These are phyloP conservation scores for Sindora glabra DNA, from an alignment of 306 rosid species.

Conservation along the genomic window DNA sequence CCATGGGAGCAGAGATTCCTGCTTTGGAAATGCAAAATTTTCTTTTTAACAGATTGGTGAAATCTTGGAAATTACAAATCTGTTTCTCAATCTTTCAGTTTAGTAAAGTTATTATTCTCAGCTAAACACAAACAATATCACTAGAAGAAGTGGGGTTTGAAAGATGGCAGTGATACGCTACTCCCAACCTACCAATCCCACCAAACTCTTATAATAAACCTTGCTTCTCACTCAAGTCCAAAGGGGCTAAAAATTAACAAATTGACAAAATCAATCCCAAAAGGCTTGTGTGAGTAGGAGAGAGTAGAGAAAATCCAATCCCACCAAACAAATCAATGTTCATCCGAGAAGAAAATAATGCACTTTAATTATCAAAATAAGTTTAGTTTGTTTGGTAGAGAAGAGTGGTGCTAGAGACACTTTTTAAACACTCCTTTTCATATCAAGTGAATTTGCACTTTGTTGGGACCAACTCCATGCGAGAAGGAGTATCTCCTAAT, in stretches of 20 bases:
- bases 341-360: neutral
- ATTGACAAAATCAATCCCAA: neutral
- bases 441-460: no score
- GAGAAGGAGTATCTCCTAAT: no score
- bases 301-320: neutral
- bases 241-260: neutral
- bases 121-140: neutral
- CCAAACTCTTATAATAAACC: neutral
- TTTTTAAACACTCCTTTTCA: no score
- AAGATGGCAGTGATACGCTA: neutral
- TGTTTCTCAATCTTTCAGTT: neutral
- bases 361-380: no score
- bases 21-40: conserved; percentile 26
- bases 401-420: no score
- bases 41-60: neutral
- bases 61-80: no score
- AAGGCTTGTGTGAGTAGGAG: neutral
- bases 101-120: conserved; percentile 14
- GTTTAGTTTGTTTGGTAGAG: no score
- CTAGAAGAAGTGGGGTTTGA: neutral
- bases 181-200: neutral
- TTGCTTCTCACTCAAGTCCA: neutral
- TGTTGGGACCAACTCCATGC: no score
- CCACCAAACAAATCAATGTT: neutral
- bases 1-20: neutral